Evolutionary conservation across 2,329 filamentous ascomycete genomes (phyloP).

Genomic region (Monosporascus sp.): DNA sequence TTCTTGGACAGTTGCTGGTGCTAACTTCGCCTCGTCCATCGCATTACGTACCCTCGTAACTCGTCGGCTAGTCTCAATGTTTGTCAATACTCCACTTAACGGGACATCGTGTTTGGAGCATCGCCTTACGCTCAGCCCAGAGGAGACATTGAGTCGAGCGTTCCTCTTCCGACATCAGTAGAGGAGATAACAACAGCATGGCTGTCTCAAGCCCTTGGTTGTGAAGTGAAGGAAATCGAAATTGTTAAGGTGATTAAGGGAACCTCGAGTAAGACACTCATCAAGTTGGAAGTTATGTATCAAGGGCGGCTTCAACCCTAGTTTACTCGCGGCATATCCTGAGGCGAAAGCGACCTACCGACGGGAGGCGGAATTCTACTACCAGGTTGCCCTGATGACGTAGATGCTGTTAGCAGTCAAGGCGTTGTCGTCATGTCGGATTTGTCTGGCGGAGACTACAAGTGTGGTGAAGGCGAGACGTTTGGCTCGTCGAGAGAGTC

Average conservation of each 20-base stretch:
- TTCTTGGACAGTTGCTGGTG: no score
- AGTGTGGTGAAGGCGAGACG: conserved; percentile 5
- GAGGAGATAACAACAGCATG: conserved; percentile 7
- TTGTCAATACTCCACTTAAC: no score
- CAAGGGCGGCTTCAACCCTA: conserved; percentile 12
- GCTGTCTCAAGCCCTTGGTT: conserved; percentile 5
- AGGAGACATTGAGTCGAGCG: no score
- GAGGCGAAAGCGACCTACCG: conserved; percentile 5
- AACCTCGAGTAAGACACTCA: conserved; percentile 6
- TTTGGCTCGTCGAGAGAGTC: conserved; percentile 9
- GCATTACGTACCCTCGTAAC: no score
- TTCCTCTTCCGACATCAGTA: conserved; percentile 1
- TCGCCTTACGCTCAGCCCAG: no score
- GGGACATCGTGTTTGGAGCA: no score
- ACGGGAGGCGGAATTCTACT: conserved; percentile 9
- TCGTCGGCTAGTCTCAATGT: no score
- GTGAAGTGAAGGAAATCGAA: conserved; percentile 5
- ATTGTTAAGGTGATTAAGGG: conserved; percentile 3
- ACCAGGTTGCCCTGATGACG: conserved; percentile 2
- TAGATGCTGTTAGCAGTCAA: conserved; percentile 2
- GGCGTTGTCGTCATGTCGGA: conserved; percentile 10
- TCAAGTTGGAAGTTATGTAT: conserved; percentile 7
- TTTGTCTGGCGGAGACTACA: conserved; percentile 1
- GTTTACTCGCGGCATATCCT: conserved; percentile 3
- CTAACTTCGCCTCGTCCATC: no score